Evolutionary conservation across 768 basidiomycete genomes (phyloP).

Genomic region (Mycena leptocephala): DNA sequence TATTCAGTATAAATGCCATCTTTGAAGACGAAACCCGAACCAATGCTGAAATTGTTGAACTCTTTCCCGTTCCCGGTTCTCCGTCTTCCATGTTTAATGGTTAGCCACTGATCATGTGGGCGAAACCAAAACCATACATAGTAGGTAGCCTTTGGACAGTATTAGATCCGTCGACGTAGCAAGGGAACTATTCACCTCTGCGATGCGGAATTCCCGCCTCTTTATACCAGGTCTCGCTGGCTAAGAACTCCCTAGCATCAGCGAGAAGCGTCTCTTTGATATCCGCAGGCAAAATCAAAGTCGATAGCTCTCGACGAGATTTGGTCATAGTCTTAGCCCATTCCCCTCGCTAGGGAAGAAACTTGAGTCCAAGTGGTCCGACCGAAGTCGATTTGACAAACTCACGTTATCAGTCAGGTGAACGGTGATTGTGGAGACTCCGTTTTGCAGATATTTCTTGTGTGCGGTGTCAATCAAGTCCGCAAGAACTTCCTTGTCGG

Average conservation of each 20-base stretch:
- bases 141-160: conserved; percentile 19
- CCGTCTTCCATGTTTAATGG: conserved; percentile 12
- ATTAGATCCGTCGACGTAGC: neutral
- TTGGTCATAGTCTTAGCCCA: conserved; percentile 33
- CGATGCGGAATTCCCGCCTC: conserved; percentile 38
- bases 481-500: conserved; percentile 11
- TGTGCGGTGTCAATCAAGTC: conserved; percentile 21
- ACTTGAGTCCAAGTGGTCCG: neutral
- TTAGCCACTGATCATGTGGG: neutral
- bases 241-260: conserved; percentile 35
- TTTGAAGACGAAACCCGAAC: too few species aligned
- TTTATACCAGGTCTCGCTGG: conserved; percentile 35
- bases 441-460: conserved; percentile 3
- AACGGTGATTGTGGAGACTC: conserved; percentile 11
- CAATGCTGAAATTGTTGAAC: conserved; percentile 27
- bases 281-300: conserved; percentile 31
- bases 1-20: too few species aligned
- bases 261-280: conserved; percentile 30
- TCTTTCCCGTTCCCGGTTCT: conserved; percentile 35
- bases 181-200: neutral
- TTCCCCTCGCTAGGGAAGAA: conserved; percentile 17
- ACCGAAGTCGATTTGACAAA: neutral
- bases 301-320: conserved; percentile 26
- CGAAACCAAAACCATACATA: neutral
- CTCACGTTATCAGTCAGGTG: conserved; percentile 31